phyloP scores from a whole-genome alignment of 1,284 basidiomycete species.

The Trametes hirsuta region DNA sequence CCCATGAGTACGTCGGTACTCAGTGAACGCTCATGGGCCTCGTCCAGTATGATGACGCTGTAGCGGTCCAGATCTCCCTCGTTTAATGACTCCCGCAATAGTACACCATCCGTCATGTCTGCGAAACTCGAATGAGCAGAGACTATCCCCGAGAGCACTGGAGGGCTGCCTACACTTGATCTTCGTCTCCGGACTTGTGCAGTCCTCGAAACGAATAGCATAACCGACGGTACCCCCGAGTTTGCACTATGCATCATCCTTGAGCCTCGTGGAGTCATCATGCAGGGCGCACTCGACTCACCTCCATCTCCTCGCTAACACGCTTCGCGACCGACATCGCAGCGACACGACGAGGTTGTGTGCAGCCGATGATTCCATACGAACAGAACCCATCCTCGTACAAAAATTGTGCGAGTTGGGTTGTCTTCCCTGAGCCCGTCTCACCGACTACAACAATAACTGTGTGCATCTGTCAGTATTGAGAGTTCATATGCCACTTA shows the following conservation, averaged over 20 bases:
- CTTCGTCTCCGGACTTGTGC: conserved; percentile 88
- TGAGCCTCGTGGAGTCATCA: too few species aligned
- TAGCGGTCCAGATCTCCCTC: conserved; percentile 96
- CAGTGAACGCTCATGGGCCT: conserved; percentile 95
- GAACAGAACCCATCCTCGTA: conserved; percentile 95
- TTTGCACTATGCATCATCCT: conserved; percentile 59
- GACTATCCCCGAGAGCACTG: not conserved
- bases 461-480: conserved; percentile 33
- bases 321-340: conserved; percentile 99
- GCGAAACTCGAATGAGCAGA: conserved; percentile 13
- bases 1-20: conserved; percentile 99
- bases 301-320: conserved; percentile 95
- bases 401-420: conserved; percentile 89
- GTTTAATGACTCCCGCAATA: conserved; percentile 93
- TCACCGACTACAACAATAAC: conserved; percentile 95
- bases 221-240: conserved; percentile 92
- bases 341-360: conserved; percentile 95
- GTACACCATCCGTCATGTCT: conserved; percentile 99
- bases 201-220: conserved; percentile 98
- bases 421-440: conserved; percentile 95
- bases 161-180: conserved; percentile 79
- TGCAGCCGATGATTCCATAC: conserved; percentile 91
- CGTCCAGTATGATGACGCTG: conserved; percentile 94
- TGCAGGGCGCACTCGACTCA: conserved; percentile 32
- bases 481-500: not conserved